These are phyloP conservation scores for Aschersonia sp. DNA, from an alignment of 2,329 filamentous ascomycete species.

Conservation along the genomic window DNA sequence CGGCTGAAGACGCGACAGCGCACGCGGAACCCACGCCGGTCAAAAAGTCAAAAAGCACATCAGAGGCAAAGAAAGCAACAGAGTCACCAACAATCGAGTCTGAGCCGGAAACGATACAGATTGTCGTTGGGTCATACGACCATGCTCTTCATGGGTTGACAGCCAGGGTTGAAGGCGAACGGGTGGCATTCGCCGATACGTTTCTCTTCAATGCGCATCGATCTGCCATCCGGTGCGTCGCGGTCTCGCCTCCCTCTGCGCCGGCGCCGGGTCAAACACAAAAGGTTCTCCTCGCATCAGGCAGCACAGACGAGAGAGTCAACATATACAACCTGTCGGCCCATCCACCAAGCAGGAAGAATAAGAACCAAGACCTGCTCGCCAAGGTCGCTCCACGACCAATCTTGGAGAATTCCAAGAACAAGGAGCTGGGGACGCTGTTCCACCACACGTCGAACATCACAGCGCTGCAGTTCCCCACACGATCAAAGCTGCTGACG, in stretches of 20 bases:
- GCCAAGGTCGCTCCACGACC: conserved; percentile 56
- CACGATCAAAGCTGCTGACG: conserved; percentile 75
- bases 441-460: conserved; percentile 77
- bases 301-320: conserved; percentile 84
- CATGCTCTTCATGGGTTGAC: conserved; percentile 81
- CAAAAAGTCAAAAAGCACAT: not conserved
- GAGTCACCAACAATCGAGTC: not conserved
- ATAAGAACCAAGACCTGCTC: conserved; percentile 37
- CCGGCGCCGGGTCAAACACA: conserved; percentile 47
- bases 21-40: not conserved
- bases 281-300: conserved; percentile 80
- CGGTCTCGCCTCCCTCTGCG: conserved; percentile 63
- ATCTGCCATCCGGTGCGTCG: conserved; percentile 79
- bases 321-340: conserved; percentile 85
- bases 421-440: conserved; percentile 75
- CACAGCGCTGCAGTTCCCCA: conserved; percentile 68
- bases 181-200: conserved; percentile 66
- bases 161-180: conserved; percentile 41
- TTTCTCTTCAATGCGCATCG: conserved; percentile 93
- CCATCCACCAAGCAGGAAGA: conserved; percentile 43
- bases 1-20: not conserved
- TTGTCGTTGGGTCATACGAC: conserved; percentile 89
- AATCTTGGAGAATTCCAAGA: conserved; percentile 71
- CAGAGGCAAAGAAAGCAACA: conserved; percentile 7
- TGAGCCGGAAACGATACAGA: conserved; percentile 52